Percentiles rank a stretch among this genome's conserved stretches.
phyloP scores from a whole-genome alignment of 345 rosid species.

The Aethionema arabicum region DNA sequence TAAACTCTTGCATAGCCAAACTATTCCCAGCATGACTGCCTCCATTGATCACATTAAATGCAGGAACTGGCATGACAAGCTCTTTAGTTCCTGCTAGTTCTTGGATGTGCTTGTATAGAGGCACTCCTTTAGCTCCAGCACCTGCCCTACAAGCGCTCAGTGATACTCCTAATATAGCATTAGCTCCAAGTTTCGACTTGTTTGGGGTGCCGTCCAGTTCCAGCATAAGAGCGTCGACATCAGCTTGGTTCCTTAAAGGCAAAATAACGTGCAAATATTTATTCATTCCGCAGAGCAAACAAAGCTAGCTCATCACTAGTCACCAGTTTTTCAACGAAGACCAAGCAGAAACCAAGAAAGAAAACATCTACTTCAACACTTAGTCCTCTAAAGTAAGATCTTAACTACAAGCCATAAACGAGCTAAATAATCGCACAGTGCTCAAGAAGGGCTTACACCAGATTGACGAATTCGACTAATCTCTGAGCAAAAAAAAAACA shows the following conservation, averaged over 20 bases:
- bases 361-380: conserved; percentile 5
- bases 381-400: background rate
- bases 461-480: background rate
- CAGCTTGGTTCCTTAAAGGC: conserved; percentile 69
- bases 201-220: conserved; percentile 88
- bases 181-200: conserved; percentile 89
- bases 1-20: conserved; percentile 98
- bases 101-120: conserved; percentile 90
- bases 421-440: conserved; percentile 7
- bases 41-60: conserved; percentile 93
- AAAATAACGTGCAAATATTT: background rate
- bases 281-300: too few relatives aligned
- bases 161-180: conserved; percentile 94
- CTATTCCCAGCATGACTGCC: conserved; percentile 98
- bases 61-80: conserved; percentile 98
- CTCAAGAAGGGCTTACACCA: background rate
- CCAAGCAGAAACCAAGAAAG: background rate
- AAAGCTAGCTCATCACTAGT: conserved; percentile 4
- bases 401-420: conserved; percentile 4
- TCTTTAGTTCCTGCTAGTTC: conserved; percentile 84
- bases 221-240: conserved; percentile 83
- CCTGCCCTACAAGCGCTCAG: conserved; percentile 93
- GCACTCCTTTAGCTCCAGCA: conserved; percentile 90
- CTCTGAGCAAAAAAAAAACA: background rate
- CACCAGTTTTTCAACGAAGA: background rate